Evolutionary conservation across 139 green algal species (phyloP).

Genomic region (Gonium pectorale): DNA sequence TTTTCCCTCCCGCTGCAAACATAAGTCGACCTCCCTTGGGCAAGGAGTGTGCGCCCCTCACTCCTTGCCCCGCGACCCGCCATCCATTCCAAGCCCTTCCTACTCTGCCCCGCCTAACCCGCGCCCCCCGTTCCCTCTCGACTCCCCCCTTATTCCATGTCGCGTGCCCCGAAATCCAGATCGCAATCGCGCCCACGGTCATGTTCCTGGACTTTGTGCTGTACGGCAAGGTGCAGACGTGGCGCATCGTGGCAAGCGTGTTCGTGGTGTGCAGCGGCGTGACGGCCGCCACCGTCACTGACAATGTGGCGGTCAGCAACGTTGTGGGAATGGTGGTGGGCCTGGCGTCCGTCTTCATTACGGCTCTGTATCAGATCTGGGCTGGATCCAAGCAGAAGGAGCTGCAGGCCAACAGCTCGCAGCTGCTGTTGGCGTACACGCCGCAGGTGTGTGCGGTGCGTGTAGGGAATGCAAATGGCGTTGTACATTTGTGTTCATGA

Average conservation of each 20-base stretch:
- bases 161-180: constrained; percentile 51
- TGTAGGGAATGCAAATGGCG: background rate
- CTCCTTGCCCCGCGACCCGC: too few relatives aligned
- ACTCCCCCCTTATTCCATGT: too few relatives aligned
- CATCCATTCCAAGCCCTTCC: too few relatives aligned
- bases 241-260: background rate
- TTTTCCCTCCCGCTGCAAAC: too few relatives aligned
- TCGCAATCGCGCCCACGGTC: constrained; percentile 86
- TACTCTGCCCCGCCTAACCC: too few relatives aligned
- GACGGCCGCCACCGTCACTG: constrained; percentile 83
- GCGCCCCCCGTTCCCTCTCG: too few relatives aligned
- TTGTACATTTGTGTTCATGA: background rate
- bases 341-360: constrained; percentile 72
- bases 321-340: constrained; percentile 71
- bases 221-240: constrained; percentile 62
- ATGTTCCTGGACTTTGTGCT: constrained; percentile 75
- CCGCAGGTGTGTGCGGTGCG: constrained; percentile 26
- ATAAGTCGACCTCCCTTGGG: too few relatives aligned
- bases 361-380: constrained; percentile 67
- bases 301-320: constrained; percentile 68
- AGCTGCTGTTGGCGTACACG: constrained; percentile 64
- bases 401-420: constrained; percentile 64
- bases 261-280: constrained; percentile 84
- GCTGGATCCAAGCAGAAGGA: constrained; percentile 65
- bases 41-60: too few relatives aligned